Percentiles rank a stretch among this genome's conserved stretches.
These are phyloP conservation scores for Pyrenochaeta sp. DNA, from an alignment of 2,329 filamentous ascomycete genomes.

Conservation along the genomic window DNA sequence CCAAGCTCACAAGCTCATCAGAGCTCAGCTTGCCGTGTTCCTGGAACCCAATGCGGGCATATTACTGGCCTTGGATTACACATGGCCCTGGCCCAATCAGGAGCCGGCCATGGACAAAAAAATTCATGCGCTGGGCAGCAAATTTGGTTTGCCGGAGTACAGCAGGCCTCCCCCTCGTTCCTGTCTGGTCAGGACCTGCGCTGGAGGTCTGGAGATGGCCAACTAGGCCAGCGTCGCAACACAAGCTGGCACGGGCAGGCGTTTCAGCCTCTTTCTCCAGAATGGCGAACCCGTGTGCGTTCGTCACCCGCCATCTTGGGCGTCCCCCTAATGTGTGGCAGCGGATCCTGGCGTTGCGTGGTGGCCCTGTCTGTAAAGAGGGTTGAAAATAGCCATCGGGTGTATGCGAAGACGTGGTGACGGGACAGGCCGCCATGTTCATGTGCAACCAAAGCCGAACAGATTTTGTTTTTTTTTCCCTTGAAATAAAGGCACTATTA, in stretches of 20 bases:
- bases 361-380: background rate
- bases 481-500: no score
- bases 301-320: background rate
- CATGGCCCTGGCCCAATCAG: background rate
- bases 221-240: background rate
- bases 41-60: background rate
- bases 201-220: background rate
- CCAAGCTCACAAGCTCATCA: background rate
- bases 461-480: no score
- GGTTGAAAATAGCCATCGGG: no score
- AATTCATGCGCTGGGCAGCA: slow-evolving; percentile 1
- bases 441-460: background rate
- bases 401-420: background rate
- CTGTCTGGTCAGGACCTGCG: background rate
- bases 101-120: slow-evolving; percentile 2
- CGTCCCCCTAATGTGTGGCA: background rate
- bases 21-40: slow-evolving; percentile 2
- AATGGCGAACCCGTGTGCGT: background rate
- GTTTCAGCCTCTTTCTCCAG: background rate
- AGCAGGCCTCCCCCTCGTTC: background rate
- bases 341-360: background rate
- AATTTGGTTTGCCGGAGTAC: slow-evolving; percentile 1
- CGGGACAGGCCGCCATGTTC: background rate
- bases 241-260: background rate
- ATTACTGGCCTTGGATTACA: slow-evolving; percentile 2